Conservation (phyloP, 140 eudicot species). For the Cichorium intybus region DNA sequence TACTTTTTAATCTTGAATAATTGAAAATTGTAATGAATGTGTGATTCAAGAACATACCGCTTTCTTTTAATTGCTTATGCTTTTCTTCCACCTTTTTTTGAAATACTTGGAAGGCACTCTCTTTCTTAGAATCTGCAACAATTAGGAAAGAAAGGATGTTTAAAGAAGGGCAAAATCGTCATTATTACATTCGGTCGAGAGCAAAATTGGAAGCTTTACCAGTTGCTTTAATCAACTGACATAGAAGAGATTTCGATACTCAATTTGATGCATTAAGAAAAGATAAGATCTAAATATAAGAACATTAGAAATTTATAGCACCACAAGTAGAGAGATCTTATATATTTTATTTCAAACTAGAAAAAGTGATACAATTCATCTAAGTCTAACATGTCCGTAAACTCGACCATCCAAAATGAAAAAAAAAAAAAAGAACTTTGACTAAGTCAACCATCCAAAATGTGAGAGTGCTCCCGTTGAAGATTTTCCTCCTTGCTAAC, state of each 20-base stretch:
- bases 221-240: not conserved
- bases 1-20: not conserved
- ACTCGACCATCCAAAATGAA: too few relatives aligned
- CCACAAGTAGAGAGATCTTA: slow-evolving; percentile 1
- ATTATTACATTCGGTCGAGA: not conserved
- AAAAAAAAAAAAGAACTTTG: not conserved
- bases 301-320: slow-evolving; percentile 1
- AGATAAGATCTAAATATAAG: not conserved
- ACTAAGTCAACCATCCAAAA: slow-evolving; percentile 36
- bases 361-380: slow-evolving; percentile 19
- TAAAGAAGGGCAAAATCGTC: not conserved
- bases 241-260: not conserved
- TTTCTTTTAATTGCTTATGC: slow-evolving; percentile 66
- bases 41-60: slow-evolving; percentile 47
- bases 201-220: not conserved
- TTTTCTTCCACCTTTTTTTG: slow-evolving; percentile 78
- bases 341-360: slow-evolving; percentile 14
- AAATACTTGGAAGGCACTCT: slow-evolving; percentile 68
- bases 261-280: not conserved
- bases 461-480: slow-evolving; percentile 29
- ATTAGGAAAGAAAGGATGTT: slow-evolving; percentile 13
- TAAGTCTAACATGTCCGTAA: too few relatives aligned
- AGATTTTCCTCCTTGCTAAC: slow-evolving; percentile 47
- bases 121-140: slow-evolving; percentile 60
- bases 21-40: not conserved